A percentile compares a stretch with the other conserved stretches of the same genome.
These are phyloP conservation scores for Westerdykella ornata DNA, from an alignment of 2,329 filamentous ascomycete species.

Conservation along the genomic window DNA sequence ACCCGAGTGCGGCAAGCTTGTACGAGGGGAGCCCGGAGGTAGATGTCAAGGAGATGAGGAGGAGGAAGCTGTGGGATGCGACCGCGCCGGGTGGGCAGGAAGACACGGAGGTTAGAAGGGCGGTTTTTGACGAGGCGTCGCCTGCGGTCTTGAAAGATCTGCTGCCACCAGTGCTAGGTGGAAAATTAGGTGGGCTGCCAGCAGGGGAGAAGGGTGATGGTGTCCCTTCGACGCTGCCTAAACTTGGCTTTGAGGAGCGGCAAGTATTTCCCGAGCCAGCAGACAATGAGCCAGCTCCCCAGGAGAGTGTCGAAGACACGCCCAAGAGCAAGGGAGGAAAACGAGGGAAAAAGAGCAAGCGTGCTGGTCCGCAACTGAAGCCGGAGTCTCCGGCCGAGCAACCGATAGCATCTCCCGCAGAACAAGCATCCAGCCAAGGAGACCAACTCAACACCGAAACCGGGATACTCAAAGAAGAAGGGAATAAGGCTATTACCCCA, in stretches of 20 bases:
- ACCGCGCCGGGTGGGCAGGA: conserved; percentile 15
- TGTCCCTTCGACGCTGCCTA: not conserved
- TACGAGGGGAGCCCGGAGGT: conserved; percentile 9
- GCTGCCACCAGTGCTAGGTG: no score
- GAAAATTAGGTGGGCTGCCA: no score
- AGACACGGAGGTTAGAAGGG: conserved; percentile 1
- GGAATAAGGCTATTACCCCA: conserved; percentile 1
- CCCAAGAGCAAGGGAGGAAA: conserved; percentile 28
- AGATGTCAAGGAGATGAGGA: conserved; percentile 18
- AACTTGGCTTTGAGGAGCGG: conserved; percentile 3
- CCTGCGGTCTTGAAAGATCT: no score
- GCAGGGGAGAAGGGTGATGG: no score
- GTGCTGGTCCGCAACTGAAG: conserved; percentile 13
- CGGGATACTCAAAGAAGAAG: not conserved
- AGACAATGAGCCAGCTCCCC: conserved; percentile 1
- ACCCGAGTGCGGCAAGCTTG: conserved; percentile 7
- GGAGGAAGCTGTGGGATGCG: conserved; percentile 24
- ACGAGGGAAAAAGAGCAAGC: conserved; percentile 28
- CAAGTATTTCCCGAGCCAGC: conserved; percentile 4
- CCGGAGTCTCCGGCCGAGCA: conserved; percentile 7
- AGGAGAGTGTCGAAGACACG: conserved; percentile 8
- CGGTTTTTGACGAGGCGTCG: no score
- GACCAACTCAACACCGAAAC: conserved; percentile 2
- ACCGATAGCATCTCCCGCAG: no score
- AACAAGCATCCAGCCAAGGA: conserved; percentile 2